phyloP scores from a whole-genome alignment of 2,329 filamentous ascomycete species.

The Fusarium austroafricanum region DNA sequence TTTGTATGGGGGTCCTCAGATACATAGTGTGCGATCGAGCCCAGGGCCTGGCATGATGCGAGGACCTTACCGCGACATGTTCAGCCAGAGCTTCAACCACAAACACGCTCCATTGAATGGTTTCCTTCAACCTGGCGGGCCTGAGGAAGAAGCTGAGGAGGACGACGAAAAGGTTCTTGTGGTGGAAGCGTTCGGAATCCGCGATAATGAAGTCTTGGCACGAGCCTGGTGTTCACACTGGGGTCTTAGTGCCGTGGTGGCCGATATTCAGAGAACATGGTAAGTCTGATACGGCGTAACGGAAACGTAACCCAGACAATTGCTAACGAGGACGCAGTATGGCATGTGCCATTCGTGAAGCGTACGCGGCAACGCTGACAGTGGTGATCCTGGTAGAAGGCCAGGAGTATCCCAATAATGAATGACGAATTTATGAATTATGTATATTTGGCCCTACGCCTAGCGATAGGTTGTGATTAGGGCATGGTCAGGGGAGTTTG shows the following conservation, averaged over 20 bases:
- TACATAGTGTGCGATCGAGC: conserved; percentile 51
- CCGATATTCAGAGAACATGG: conserved; percentile 76
- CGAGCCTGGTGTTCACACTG: conserved; percentile 82
- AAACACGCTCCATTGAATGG: conserved; percentile 23
- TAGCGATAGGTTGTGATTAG: conserved; percentile 18
- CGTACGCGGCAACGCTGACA: conserved; percentile 78
- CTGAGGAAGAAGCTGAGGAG: conserved; percentile 55
- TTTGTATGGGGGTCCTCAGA: conserved; percentile 50
- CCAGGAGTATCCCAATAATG: conserved; percentile 57
- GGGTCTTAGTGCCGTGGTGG: conserved; percentile 77
- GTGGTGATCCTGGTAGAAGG: conserved; percentile 76
- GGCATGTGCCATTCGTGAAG: conserved; percentile 79
- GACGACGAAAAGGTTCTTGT: conserved; percentile 76
- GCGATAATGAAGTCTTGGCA: conserved; percentile 80
- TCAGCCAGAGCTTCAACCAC: conserved; percentile 42
- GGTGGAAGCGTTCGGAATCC: conserved; percentile 77
- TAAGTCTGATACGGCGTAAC: conserved; percentile 51
- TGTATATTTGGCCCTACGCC: conserved; percentile 21
- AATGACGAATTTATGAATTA: conserved; percentile 49
- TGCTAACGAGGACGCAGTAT: conserved; percentile 60
- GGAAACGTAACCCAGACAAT: background rate
- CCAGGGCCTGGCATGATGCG: conserved; percentile 48
- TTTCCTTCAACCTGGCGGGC: conserved; percentile 28
- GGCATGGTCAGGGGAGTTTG: conserved; percentile 26
- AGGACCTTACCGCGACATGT: conserved; percentile 44